Percentiles rank a stretch among this genome's conserved stretches.
Evolutionary conservation across 139 green algal genomes (phyloP).

Genomic region (Volvox reticuliferus): DNA sequence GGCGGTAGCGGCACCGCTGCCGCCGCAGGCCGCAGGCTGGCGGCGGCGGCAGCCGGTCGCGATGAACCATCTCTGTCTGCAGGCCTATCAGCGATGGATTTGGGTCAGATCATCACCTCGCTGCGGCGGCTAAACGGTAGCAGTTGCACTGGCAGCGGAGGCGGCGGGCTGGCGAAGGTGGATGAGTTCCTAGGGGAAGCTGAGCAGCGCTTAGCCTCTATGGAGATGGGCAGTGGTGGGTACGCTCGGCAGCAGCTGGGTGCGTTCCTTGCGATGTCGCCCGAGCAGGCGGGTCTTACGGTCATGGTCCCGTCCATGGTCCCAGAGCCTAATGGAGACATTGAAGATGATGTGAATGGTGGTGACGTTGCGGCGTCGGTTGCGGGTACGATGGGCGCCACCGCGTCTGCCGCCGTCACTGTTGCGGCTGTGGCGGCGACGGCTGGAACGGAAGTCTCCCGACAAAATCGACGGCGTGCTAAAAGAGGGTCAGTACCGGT

Average conservation of each 20-base stretch:
- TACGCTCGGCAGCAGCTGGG: conserved; percentile 26
- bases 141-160: not conserved
- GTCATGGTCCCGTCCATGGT: not conserved
- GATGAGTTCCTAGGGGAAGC: conserved; percentile 39
- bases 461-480: not conserved
- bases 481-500: not conserved
- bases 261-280: not conserved
- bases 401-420: not conserved
- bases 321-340: not conserved
- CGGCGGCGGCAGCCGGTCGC: too few relatives aligned
- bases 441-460: not conserved
- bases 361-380: not conserved
- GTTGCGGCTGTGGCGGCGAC: not conserved
- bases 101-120: conserved; percentile 38
- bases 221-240: conserved; percentile 21
- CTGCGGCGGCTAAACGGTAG: conserved; percentile 30
- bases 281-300: not conserved
- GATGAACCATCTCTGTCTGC: not conserved
- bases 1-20: not conserved
- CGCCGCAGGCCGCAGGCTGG: not conserved
- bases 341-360: not conserved
- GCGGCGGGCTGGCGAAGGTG: conserved; percentile 43
- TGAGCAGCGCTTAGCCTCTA: not conserved
- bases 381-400: too few relatives aligned
- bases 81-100: conserved; percentile 41